Evolutionary conservation across 139 green algal genomes (phyloP).

Genomic region (Gonium pectorale): DNA sequence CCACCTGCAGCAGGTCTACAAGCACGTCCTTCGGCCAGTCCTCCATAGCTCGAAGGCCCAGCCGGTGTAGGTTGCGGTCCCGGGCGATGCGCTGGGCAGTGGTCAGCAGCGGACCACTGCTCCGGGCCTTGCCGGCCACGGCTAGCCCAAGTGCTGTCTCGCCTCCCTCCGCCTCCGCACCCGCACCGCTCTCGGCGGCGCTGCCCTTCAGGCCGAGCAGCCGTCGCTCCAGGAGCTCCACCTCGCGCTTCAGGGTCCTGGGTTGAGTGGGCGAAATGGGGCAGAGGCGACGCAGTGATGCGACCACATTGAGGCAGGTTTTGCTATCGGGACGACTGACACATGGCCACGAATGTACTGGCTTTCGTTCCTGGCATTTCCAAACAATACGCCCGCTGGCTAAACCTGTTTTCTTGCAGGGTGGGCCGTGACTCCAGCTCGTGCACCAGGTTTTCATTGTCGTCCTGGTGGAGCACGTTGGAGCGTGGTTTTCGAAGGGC

Average conservation of each 20-base stretch:
- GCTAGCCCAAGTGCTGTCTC: conserved; percentile 46
- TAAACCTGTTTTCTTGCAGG: conserved; percentile 58
- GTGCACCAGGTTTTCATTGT: conserved; percentile 55
- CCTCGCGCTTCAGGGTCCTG: conserved; percentile 67
- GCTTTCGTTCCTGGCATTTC: too few species aligned
- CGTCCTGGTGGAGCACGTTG: conserved; percentile 28
- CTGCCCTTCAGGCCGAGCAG: conserved; percentile 39
- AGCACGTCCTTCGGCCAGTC: conserved; percentile 70
- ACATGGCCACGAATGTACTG: too few species aligned
- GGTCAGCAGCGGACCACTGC: conserved; percentile 44
- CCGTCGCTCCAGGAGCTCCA: conserved; percentile 77
- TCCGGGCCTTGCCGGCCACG: not conserved
- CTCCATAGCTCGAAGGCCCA: conserved; percentile 72
- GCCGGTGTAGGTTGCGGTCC: conserved; percentile 71
- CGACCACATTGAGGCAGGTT: too few species aligned
- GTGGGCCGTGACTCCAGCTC: conserved; percentile 65
- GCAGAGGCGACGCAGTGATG: too few species aligned
- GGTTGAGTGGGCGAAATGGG: too few species aligned
- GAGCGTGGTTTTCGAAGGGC: too few species aligned
- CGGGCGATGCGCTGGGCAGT: conserved; percentile 69
- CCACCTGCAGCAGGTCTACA: conserved; percentile 77
- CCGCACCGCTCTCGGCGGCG: not conserved
- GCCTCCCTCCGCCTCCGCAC: conserved; percentile 40
- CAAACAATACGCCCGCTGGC: too few species aligned
- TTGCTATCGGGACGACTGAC: too few species aligned